These are phyloP conservation scores for Aureobasidium sp. DNA, from an alignment of 2,329 filamentous ascomycete genomes.

Conservation along the genomic window DNA sequence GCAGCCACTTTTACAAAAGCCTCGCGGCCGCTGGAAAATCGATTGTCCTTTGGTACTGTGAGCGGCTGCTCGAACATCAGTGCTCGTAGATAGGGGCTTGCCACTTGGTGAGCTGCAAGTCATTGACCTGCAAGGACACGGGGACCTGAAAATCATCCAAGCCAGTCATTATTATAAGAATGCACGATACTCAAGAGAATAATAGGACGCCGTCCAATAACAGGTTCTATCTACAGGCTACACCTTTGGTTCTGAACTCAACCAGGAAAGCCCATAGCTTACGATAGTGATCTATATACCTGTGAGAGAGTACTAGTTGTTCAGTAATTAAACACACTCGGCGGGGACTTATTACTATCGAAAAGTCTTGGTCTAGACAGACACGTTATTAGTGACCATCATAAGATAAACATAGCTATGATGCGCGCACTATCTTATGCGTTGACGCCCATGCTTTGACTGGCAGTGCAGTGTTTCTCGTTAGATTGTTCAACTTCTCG, in stretches of 20 bases:
- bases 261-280: not conserved
- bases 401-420: not conserved
- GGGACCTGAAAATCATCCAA: not conserved
- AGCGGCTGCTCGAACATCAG: not conserved
- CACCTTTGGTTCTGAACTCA: not conserved
- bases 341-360: not conserved
- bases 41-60: not conserved
- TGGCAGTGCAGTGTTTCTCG: not conserved
- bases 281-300: too few relatives aligned
- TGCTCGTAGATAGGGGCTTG: not conserved
- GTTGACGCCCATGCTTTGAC: not conserved
- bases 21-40: slow-evolving; percentile 2
- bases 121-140: not conserved
- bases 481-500: not conserved
- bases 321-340: not conserved
- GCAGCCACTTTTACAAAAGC: slow-evolving; percentile 3
- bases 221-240: too few relatives aligned
- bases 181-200: not conserved
- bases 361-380: not conserved
- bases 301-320: too few relatives aligned
- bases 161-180: not conserved
- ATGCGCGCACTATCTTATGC: slow-evolving; percentile 4
- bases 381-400: not conserved
- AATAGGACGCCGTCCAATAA: not conserved
- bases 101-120: not conserved